Evolutionary conservation across 2,329 filamentous ascomycete species (phyloP).

Genomic region (Phaeosphaeria sp.): DNA sequence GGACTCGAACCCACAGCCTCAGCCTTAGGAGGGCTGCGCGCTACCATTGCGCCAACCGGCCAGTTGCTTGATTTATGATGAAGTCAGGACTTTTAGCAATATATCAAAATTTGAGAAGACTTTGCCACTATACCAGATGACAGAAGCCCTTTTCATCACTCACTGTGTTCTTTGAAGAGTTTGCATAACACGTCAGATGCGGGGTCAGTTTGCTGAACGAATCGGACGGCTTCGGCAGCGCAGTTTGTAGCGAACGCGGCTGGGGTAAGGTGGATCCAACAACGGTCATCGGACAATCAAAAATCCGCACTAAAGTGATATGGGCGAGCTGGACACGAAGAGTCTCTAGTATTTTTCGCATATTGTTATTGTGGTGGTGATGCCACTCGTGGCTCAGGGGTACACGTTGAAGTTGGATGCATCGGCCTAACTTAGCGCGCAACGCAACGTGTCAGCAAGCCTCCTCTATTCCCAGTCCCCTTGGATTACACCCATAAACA

Average conservation of each 20-base stretch:
- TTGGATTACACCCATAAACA: too few relatives aligned
- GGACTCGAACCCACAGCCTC: slow-evolving; percentile 49
- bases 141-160: too few relatives aligned
- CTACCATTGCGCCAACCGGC: slow-evolving; percentile 49
- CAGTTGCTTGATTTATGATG: slow-evolving; percentile 12
- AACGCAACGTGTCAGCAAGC: not conserved
- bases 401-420: not conserved
- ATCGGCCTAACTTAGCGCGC: not conserved
- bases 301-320: not conserved
- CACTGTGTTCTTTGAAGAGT: not conserved
- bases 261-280: not conserved
- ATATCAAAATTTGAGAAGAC: not conserved
- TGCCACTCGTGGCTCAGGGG: not conserved
- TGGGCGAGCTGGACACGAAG: not conserved
- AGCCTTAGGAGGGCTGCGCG: slow-evolving; percentile 50
- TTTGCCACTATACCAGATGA: not conserved
- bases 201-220: not conserved
- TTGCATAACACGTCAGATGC: not conserved
- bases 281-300: not conserved
- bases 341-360: not conserved
- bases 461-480: too few relatives aligned
- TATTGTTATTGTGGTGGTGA: not conserved
- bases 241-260: not conserved
- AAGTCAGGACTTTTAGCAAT: not conserved
- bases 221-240: slow-evolving; percentile 1